Conservation (phyloP, 768 basidiomycete genomes). For the Imleria badia region DNA sequence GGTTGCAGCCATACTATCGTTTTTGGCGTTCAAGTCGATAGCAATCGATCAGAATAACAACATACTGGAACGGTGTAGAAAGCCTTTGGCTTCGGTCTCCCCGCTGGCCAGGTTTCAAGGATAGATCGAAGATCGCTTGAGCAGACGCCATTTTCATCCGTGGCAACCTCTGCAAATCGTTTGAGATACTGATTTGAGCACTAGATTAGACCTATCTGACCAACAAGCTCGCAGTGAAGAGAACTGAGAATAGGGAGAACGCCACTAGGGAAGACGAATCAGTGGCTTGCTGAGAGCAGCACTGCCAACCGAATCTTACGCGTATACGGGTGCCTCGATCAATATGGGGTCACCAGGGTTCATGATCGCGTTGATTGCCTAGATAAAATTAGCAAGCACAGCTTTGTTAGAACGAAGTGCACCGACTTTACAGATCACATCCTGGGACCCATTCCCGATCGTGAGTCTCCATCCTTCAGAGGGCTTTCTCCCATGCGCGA, state of each 20-base stretch:
- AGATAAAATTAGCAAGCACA: constrained; percentile 8
- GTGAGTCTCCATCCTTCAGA: constrained; percentile 74
- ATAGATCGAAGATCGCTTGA: constrained; percentile 58
- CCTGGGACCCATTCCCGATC: constrained; percentile 85
- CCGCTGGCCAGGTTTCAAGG: constrained; percentile 72
- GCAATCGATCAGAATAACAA: constrained; percentile 5
- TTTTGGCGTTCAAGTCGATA: background rate
- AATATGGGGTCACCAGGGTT: constrained; percentile 80
- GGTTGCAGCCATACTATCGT: constrained; percentile 78
- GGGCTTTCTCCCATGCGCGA: constrained; percentile 59
- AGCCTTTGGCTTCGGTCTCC: constrained; percentile 69
- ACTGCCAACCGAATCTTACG: constrained; percentile 41
- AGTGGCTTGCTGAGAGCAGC: constrained; percentile 12
- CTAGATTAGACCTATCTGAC: constrained; percentile 32
- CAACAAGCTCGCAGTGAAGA: constrained; percentile 59
- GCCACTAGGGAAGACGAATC: constrained; percentile 44
- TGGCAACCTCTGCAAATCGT: constrained; percentile 62
- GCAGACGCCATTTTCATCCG: constrained; percentile 71
- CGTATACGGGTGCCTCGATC: constrained; percentile 81
- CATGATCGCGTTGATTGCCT: constrained; percentile 72
- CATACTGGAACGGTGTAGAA: constrained; percentile 80
- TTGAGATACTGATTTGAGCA: constrained; percentile 2
- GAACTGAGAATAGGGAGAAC: constrained; percentile 61
- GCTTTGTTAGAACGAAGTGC: background rate
- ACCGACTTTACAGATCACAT: constrained; percentile 80